Base-by-base conservation (phyloP, 208 protist species). In the Trypanosoma lewisi region DNA sequence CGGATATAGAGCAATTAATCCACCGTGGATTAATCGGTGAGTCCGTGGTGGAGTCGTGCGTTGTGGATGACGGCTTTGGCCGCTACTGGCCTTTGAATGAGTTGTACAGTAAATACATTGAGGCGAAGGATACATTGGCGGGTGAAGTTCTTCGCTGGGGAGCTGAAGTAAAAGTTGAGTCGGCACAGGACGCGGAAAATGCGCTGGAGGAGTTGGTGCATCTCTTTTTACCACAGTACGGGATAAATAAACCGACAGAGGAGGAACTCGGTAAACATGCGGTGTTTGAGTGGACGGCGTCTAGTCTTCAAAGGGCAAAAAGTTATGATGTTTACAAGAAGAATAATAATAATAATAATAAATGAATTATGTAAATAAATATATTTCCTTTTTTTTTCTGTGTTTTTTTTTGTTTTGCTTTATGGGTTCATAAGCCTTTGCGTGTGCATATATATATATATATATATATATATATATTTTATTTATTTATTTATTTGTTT, bases 61-160 rank as follows among this genome's bases (percentile, higher is more conserved):
- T 96, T 21, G 63, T 83, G 58, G 89, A 96, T 42, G 89, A 96
- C 70, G 87, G 87, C 44, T 73, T 96, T 55, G 84, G 89, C 11
- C 82, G 89, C 12, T 96, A 89, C 65, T 96, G 89, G 87, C 89
- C 89, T 11, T 55, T 77, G 9, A 67, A 93, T 33, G 73, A 86
- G 54, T 70, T 96, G 17, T 96, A 96, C 69, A 85, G 85, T 70
- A 67, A 78, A 51, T 75, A 90, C 71, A 66, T 93, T 4, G 78
- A 87, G 6, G 78, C 83, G 12, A 53, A 64, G 16, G 85, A 83
- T 0, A 51, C n/a, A 11, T 39, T 89, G 4, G 77, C 73, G 17
- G 41, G 67, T 0, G 31, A 72, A 27, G 84, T 76, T 11, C 61
- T 77, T n/a, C 61, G 60, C 28, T 93, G 84, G 84, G 89, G 77